Conservation (phyloP, 163 green algal species). For the Scenedesmus sp. region DNA sequence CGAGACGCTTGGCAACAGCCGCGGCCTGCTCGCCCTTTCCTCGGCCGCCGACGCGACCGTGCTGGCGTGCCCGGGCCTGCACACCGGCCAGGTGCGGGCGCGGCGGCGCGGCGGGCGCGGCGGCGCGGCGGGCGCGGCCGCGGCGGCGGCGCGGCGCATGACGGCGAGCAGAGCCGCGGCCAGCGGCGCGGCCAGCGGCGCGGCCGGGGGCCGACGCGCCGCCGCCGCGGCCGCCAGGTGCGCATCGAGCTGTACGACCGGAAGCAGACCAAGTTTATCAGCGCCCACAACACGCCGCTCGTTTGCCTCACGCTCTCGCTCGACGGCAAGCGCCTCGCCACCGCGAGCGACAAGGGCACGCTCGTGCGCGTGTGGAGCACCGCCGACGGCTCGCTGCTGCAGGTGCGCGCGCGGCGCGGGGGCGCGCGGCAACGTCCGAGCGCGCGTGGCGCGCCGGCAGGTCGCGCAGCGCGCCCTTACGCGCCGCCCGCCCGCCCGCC, state of each 20-base stretch:
- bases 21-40: slow-evolving; percentile 87
- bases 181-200: too few species aligned
- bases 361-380: slow-evolving; percentile 92
- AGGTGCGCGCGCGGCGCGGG: slow-evolving; percentile 72
- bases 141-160: too few species aligned
- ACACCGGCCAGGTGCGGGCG: slow-evolving; percentile 88
- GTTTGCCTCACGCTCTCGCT: slow-evolving; percentile 82
- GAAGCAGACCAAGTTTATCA: slow-evolving; percentile 90
- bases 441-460: too few species aligned
- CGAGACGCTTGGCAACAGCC: slow-evolving; percentile 88
- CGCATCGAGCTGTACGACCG: slow-evolving; percentile 95
- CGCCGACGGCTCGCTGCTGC: slow-evolving; percentile 81
- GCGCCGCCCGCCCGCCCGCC: too few species aligned
- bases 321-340: slow-evolving; percentile 91
- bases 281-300: slow-evolving; percentile 86
- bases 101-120: background rate
- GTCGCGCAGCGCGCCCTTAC: too few species aligned
- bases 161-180: too few species aligned
- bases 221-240: slow-evolving; percentile 66
- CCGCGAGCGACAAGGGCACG: slow-evolving; percentile 92
- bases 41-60: slow-evolving; percentile 82
- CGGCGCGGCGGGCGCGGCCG: background rate
- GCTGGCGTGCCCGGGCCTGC: slow-evolving; percentile 92
- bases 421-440: too few species aligned
- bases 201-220: too few species aligned